phyloP scores from a whole-genome alignment of 495 filamentous ascomycete genomes.

The Glarea lozoyensis region DNA sequence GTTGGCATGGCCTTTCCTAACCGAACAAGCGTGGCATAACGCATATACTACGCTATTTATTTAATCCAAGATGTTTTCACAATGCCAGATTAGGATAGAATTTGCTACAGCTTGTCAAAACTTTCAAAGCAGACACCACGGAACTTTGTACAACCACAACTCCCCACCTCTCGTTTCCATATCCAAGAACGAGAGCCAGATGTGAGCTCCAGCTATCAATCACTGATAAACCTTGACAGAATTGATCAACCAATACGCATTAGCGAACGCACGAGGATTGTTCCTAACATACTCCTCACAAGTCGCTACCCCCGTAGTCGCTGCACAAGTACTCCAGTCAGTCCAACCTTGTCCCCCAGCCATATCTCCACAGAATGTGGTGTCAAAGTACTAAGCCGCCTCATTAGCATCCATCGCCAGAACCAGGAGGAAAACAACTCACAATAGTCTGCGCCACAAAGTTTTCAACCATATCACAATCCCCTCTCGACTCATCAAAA shows the following conservation, averaged over 20 bases:
- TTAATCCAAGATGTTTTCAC: too few relatives aligned
- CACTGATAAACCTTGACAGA: constrained; percentile 35
- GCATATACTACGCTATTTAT: too few relatives aligned
- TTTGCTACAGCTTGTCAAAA: too few relatives aligned
- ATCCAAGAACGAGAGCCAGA: too few relatives aligned
- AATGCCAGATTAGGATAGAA: too few relatives aligned
- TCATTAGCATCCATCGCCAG: neutral
- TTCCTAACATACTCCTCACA: constrained; percentile 52
- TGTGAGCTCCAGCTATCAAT: too few relatives aligned
- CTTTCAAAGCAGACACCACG: too few relatives aligned
- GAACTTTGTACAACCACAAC: too few relatives aligned
- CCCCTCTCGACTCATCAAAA: constrained; percentile 41
- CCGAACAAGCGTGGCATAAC: too few relatives aligned
- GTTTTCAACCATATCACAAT: constrained; percentile 53
- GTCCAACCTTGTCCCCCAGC: constrained; percentile 29
- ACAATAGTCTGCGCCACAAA: constrained; percentile 67
- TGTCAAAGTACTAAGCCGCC: constrained; percentile 44
- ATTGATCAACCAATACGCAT: constrained; percentile 29
- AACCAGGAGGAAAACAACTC: neutral
- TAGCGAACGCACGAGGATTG: constrained; percentile 41
- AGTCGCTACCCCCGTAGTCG: constrained; percentile 13
- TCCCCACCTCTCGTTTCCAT: too few relatives aligned
- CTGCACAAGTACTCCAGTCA: neutral
- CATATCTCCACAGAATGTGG: constrained; percentile 78
- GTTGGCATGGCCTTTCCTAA: too few relatives aligned